Base-by-base conservation (phyloP, 208 protist species). In the Trypanosoma brucei region DNA sequence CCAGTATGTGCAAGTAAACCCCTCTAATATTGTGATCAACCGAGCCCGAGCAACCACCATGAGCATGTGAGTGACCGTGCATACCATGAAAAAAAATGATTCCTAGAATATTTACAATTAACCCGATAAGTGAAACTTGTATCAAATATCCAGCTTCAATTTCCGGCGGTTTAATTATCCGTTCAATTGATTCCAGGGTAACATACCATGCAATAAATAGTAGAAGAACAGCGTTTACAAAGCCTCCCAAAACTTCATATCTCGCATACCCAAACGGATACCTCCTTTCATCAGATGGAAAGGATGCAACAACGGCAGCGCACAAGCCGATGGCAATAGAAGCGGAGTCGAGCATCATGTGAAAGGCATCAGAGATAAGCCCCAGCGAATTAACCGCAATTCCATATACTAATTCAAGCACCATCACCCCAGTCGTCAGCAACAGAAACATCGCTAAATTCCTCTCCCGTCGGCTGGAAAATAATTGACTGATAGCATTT, bases 301-400 rank as follows among this genome's bases (percentile, higher is more conserved):
- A 97, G 57, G 91, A 94, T 31, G 85, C 52, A 4, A 98, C 95
- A 64, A 96, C 87, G 4, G 84, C 78, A 1, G 96, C 94, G 51
- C 82, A 85, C 9, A 99, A 78, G 1, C 93, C 97, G 68, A 98
- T 94, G n/a, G 74, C 78, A 11, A 99, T 76, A 0, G 97, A 98
- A 7, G 83, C 84, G 5, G 84, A 95, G 67, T 99, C 97, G 35
- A 99, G 92, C 11, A 98, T 73, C 98, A 99, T 99, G 75, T 99
- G 98, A 63, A 98, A 97, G 3, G 91, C 87, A 83, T 99, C 98
- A 0, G 92, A 96, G 49, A 99, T 93, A 2, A 99, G 69, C 14
- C 96, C 95, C 0, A 94, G 53, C 31, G 87, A 95, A 40, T 93
- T 93, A 2, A 59, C 71, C 0, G 68, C 58, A 52, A 93, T 40